phyloP scores from a whole-genome alignment of 1,284 basidiomycete genomes.

The Cryptococcus jaspeensis region DNA sequence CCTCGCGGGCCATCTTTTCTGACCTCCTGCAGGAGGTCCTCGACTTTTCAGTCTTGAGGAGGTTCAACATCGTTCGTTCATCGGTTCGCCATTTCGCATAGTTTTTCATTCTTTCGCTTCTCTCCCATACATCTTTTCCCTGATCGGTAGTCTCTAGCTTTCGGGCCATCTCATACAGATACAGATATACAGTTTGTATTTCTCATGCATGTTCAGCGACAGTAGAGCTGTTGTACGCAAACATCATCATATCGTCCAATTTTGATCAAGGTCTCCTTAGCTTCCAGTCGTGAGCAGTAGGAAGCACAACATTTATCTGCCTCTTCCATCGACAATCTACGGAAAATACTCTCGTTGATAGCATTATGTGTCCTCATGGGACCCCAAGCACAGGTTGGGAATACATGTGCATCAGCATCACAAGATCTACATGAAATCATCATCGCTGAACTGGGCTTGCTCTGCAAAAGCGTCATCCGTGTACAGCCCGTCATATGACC shows the following conservation, averaged over 20 bases:
- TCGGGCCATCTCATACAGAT: not conserved
- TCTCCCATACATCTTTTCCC: not conserved
- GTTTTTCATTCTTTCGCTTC: not conserved
- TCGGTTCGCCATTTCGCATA: too few relatives aligned
- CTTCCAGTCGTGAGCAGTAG: not conserved
- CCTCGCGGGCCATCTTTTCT: not conserved
- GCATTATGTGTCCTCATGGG: not conserved
- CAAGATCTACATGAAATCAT: slow-evolving; percentile 47
- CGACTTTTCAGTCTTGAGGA: not conserved
- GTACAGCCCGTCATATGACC: slow-evolving; percentile 49
- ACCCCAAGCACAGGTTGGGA: not conserved
- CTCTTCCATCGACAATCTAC: not conserved
- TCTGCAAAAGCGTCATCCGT: slow-evolving; percentile 46
- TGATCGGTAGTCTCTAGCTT: too few relatives aligned
- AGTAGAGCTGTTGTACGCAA: not conserved
- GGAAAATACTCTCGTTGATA: not conserved
- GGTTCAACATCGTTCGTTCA: too few relatives aligned
- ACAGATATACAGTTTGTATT: not conserved
- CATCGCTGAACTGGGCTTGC: slow-evolving; percentile 43
- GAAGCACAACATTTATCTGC: not conserved
- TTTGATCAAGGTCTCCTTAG: too few relatives aligned
- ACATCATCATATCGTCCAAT: not conserved
- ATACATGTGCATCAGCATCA: not conserved
- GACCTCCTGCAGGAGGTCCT: not conserved
- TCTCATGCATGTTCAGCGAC: slow-evolving; percentile 2